A percentile compares a stretch with the other conserved stretches of the same genome.
Conservation (phyloP, 2,329 filamentous ascomycete species). For the Hypoxylon sp. region DNA sequence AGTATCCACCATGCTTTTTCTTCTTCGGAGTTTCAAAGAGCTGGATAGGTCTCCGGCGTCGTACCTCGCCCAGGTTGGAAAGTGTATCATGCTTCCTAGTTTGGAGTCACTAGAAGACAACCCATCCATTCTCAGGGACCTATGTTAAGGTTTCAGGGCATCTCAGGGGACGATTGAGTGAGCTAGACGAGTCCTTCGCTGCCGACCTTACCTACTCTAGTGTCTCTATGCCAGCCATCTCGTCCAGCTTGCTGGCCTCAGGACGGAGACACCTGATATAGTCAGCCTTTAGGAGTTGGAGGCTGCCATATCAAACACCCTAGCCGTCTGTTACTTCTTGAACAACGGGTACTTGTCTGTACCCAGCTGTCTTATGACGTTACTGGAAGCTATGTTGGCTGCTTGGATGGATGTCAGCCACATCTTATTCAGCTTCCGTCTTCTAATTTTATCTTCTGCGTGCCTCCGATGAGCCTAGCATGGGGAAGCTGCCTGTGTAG, state of each 20-base stretch:
- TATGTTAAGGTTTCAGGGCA: no score
- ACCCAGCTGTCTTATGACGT: neutral
- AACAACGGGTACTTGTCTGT: conserved; percentile 2
- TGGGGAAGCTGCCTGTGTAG: neutral
- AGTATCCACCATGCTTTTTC: conserved; percentile 4
- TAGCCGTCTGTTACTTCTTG: neutral
- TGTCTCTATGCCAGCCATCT: neutral
- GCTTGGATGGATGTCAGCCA: neutral
- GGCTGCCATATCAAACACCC: conserved; percentile 56
- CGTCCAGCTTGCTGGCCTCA: conserved; percentile 1
- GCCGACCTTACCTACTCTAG: neutral
- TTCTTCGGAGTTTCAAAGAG: conserved; percentile 24
- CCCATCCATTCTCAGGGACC: conserved; percentile 1
- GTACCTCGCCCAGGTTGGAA: conserved; percentile 14
- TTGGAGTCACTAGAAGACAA: conserved; percentile 3
- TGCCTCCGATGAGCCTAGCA: neutral
- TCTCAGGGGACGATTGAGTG: neutral
- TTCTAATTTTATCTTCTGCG: neutral
- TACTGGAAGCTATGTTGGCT: neutral
- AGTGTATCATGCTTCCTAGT: conserved; percentile 10
- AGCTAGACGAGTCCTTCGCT: neutral
- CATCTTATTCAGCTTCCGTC: neutral
- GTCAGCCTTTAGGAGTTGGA: conserved; percentile 50
- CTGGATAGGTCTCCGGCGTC: conserved; percentile 1
- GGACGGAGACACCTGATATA: conserved; percentile 52